These are phyloP conservation scores for Apiospora malaysiana DNA, from an alignment of 2,329 filamentous ascomycete genomes.

Conservation along the genomic window DNA sequence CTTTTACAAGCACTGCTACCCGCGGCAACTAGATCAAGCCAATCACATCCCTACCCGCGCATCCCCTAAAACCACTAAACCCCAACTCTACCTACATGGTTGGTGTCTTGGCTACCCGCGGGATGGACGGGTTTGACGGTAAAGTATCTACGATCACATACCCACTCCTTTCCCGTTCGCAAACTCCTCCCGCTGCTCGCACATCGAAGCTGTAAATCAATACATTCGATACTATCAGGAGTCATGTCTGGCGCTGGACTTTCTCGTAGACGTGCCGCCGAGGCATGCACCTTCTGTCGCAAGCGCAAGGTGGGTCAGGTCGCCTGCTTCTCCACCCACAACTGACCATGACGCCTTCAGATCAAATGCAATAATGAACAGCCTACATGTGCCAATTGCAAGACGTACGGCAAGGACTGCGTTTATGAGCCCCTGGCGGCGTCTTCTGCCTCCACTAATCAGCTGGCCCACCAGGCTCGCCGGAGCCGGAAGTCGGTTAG, in stretches of 20 bases:
- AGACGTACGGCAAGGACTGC: constrained; percentile 50
- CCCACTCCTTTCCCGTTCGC: not conserved
- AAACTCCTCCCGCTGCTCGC: not conserved
- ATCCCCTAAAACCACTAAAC: not conserved
- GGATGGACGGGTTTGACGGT: not conserved
- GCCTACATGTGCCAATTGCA: constrained; percentile 53
- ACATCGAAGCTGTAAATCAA: not conserved
- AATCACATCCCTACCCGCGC: not conserved
- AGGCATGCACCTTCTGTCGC: constrained; percentile 41
- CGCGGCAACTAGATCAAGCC: not conserved
- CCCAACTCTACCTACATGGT: not conserved
- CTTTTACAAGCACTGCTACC: not conserved
- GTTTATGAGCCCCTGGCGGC: constrained; percentile 44
- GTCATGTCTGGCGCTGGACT: not conserved
- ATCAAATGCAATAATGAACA: constrained; percentile 55
- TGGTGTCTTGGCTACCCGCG: not conserved
- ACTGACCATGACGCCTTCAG: constrained; percentile 34
- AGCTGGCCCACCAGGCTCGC: constrained; percentile 20
- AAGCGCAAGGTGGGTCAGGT: constrained; percentile 36
- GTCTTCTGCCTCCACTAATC: not conserved
- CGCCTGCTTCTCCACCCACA: not conserved
- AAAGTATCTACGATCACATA: not conserved
- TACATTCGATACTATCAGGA: not conserved
- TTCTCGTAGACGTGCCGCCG: constrained; percentile 30
- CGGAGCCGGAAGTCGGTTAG: not conserved